These are phyloP conservation scores for Prunus campanulata DNA, from an alignment of 306 rosid genomes.

Conservation along the genomic window DNA sequence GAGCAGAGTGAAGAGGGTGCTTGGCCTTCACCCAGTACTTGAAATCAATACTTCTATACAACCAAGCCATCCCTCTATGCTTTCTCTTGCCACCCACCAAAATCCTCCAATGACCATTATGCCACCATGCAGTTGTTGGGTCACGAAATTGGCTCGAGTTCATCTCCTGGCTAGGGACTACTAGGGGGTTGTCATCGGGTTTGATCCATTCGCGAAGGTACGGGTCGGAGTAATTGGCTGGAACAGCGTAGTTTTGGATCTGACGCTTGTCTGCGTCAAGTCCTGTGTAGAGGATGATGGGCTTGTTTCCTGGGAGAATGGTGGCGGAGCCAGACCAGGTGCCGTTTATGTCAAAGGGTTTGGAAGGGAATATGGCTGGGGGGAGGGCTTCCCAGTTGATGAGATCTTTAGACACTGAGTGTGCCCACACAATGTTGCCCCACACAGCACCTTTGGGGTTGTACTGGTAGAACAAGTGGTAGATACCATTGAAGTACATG, in stretches of 20 bases:
- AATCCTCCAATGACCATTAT: slow-evolving; percentile 13
- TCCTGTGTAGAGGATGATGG: slow-evolving; percentile 28
- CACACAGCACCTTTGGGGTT: slow-evolving; percentile 19
- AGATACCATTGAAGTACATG: slow-evolving; percentile 21
- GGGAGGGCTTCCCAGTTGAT: slow-evolving; percentile 27
- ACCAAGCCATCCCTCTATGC: slow-evolving; percentile 1
- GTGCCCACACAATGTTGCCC: slow-evolving; percentile 31
- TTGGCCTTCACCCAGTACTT: slow-evolving; percentile 11
- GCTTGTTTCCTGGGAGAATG: slow-evolving; percentile 14
- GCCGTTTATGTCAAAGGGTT: slow-evolving; percentile 21
- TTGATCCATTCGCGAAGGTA: slow-evolving; percentile 23
- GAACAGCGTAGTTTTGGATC: slow-evolving; percentile 20
- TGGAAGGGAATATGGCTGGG: slow-evolving; percentile 5
- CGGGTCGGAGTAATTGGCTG: slow-evolving; percentile 12
- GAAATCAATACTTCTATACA: slow-evolving; percentile 23
- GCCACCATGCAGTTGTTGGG: slow-evolving; percentile 30
- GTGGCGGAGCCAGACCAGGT: slow-evolving; percentile 29
- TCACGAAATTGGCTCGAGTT: slow-evolving; percentile 15
- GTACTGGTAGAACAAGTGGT: slow-evolving; percentile 34
- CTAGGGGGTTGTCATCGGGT: slow-evolving; percentile 15
- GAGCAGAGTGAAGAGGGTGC: slow-evolving; percentile 8
- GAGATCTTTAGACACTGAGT: slow-evolving; percentile 18
- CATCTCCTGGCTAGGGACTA: slow-evolving; percentile 7
- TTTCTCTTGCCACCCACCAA: slow-evolving; percentile 7
- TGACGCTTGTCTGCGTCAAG: slow-evolving; percentile 7